Conservation (phyloP, 192 early-diverging fungal genomes). For the Coemansia sp. region DNA sequence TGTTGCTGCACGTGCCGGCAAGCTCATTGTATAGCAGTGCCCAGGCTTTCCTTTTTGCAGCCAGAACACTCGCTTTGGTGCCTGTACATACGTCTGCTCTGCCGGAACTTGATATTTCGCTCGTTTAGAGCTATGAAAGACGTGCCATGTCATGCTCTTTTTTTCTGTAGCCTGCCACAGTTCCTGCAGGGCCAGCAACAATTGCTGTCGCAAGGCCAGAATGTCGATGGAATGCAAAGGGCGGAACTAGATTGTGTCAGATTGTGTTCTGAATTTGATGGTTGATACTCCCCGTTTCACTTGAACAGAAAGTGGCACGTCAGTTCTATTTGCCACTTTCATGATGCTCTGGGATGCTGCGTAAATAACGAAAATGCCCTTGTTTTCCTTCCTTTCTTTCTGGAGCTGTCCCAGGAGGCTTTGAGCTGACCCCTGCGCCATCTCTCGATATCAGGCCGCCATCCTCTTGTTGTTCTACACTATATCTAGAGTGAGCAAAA, state of each 20-base stretch:
- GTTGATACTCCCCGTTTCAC: not conserved
- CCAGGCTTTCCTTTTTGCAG: not conserved
- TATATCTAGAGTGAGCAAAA: not conserved
- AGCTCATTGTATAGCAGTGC: not conserved
- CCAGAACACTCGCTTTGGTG: not conserved
- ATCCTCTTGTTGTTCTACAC: constrained; percentile 3
- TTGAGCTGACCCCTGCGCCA: constrained; percentile 15
- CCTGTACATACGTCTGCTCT: too few species aligned
- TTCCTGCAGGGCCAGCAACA: not conserved
- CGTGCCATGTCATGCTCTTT: too few species aligned
- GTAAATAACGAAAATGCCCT: not conserved
- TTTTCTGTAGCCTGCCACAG: not conserved
- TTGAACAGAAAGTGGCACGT: not conserved
- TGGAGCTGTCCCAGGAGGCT: constrained; percentile 1
- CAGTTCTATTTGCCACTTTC: not conserved
- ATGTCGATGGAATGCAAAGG: not conserved
- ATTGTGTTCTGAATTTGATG: not conserved
- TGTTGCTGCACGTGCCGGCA: constrained; percentile 3
- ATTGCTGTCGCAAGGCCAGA: not conserved
- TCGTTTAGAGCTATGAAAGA: too few species aligned
- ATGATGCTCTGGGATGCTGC: not conserved
- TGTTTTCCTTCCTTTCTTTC: not conserved
- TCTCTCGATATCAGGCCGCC: not conserved
- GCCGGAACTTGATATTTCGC: too few species aligned
- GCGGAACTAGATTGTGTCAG: not conserved